phyloP scores from a whole-genome alignment of 2,329 filamentous ascomycete genomes.

The Chrysoporthe deuterocubensis region DNA sequence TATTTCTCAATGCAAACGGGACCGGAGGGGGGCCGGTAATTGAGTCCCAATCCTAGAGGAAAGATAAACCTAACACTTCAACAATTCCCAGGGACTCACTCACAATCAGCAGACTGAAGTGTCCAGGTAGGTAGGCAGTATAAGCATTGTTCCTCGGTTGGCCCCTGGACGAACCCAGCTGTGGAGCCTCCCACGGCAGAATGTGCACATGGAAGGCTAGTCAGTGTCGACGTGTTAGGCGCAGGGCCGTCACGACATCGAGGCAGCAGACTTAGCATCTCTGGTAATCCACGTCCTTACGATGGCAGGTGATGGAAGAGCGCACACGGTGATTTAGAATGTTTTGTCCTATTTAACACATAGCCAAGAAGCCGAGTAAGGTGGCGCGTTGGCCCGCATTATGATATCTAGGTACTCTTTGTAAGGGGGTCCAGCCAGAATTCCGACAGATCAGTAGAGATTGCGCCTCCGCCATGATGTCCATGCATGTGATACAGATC shows the following conservation, averaged over 20 bases:
- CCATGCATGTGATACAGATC: conserved; percentile 3
- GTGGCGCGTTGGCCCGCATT: neutral
- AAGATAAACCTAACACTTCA: too few species aligned
- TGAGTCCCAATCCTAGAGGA: too few species aligned
- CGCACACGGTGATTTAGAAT: neutral
- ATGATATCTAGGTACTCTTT: conserved; percentile 22
- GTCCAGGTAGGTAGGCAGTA: too few species aligned
- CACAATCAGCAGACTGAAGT: too few species aligned
- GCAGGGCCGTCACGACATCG: neutral
- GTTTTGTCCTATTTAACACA: neutral
- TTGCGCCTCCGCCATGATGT: conserved; percentile 6
- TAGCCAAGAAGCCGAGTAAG: neutral
- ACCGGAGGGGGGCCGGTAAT: too few species aligned
- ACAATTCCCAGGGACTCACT: too few species aligned
- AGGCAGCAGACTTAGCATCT: neutral
- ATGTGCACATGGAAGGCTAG: too few species aligned
- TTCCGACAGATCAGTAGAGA: conserved; percentile 1
- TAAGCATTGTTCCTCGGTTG: too few species aligned
- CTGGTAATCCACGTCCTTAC: neutral
- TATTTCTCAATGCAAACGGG: too few species aligned
- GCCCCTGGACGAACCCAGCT: too few species aligned
- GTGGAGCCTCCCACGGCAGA: too few species aligned
- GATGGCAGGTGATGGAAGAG: neutral
- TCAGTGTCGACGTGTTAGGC: too few species aligned
- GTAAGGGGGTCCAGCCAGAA: conserved; percentile 18